Evolutionary conservation across 208 protist species (phyloP), one percentile per base, ranked within the genome.

Genomic region (Leptomonas seymouri): DNA sequence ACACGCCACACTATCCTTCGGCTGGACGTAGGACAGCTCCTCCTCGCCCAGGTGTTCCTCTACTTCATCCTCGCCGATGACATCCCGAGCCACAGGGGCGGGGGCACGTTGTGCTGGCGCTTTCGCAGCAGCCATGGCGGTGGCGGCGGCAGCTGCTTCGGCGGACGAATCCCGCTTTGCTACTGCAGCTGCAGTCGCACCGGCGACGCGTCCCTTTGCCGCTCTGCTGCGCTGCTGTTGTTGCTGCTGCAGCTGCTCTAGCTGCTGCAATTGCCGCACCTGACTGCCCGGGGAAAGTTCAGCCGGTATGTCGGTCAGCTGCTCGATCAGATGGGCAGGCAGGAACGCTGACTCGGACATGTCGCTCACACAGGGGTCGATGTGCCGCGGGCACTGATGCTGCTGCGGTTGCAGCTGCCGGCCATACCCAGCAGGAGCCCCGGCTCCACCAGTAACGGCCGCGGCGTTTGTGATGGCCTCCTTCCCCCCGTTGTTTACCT

Each of bases 291-390:
- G 64, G 0, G 64, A 77, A 28, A 77, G 44, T 41, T 62, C 71
- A 1, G 42, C 63, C 12, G 71, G 71, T 39, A 77, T 77, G 49
- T 77, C 64, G n/a, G 71, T 77, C 36, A 77, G 58, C 48, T 71
- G 64, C 63, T 77, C 71, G 8, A 65, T 71, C 31, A 71, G 63
- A 25, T 69, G 63, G 15, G 46, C 57, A 5, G 71, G 70, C 21
- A 65, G 71, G 9, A 41, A 28, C 56, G 65, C 62, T 21, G 55
- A 58, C n/a, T 41, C 45, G 46, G 53, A n/a, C 23, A 62, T 5
- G 49, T 44, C 63, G 45, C 23, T 51, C 16, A 48, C 0, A 18
- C 41, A 60, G 25, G 71, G 64, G 45, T 77, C 71, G 14, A 49
- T 50, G 48, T 76, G 57, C 45, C 50, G 67, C 28, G 46, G 71